Conservation (phyloP, 352 stramenopile species). For the Pythium brachiatum region DNA sequence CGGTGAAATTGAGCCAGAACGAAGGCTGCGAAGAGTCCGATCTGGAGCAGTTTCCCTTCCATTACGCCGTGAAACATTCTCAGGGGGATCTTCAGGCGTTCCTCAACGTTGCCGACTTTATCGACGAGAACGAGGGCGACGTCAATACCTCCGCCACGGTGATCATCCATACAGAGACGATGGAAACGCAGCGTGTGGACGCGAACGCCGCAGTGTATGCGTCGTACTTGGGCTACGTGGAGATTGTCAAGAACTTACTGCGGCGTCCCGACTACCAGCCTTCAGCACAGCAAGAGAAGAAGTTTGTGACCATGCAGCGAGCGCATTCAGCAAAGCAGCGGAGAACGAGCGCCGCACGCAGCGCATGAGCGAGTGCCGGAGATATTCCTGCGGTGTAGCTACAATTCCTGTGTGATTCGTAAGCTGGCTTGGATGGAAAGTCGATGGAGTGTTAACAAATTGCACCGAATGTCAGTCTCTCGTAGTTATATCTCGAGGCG, state of each 20-base stretch:
- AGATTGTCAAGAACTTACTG: neutral
- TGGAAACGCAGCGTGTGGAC: neutral
- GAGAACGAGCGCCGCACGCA: neutral
- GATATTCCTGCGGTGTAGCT: no score
- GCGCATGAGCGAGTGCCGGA: neutral
- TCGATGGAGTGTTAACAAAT: no score
- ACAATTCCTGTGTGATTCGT: no score
- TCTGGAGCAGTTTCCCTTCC: neutral
- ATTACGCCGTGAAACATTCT: neutral
- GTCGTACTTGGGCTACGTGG: slow-evolving; percentile 1
- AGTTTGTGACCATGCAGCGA: neutral
- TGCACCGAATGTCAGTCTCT: no score
- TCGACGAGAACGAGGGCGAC: neutral
- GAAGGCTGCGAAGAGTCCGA: neutral
- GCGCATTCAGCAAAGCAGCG: neutral
- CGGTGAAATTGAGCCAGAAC: no score
- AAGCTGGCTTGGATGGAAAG: no score
- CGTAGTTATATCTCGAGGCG: no score
- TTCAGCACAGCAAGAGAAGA: neutral
- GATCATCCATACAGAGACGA: neutral
- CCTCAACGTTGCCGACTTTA: neutral
- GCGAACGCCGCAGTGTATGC: neutral
- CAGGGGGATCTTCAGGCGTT: neutral
- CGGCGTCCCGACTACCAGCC: neutral
- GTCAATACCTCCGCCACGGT: neutral